These are phyloP conservation scores for Sambucus nigra DNA, from an alignment of 129 eudicot genomes.

Conservation along the genomic window DNA sequence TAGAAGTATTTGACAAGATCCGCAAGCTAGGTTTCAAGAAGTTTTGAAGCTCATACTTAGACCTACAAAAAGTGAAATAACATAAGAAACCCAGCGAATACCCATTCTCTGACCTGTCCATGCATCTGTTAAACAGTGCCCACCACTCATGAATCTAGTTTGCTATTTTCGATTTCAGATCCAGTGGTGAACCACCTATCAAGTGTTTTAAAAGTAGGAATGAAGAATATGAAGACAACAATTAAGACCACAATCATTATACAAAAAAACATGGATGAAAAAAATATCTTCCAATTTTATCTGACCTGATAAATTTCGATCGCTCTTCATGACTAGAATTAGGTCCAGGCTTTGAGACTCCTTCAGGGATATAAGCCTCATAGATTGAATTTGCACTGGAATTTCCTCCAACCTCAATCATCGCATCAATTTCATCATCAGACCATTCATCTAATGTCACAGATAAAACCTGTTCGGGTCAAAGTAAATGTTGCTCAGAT, in stretches of 20 bases:
- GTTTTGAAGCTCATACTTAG: constrained; percentile 89
- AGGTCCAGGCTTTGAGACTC: constrained; percentile 70
- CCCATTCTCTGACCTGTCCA: not conserved
- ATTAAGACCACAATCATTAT: constrained; percentile 1
- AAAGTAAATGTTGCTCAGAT: not conserved
- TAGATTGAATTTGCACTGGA: constrained; percentile 92
- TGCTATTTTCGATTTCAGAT: no score
- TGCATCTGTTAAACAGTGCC: not conserved
- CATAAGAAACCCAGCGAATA: not conserved
- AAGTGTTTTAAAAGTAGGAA: not conserved
- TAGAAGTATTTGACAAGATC: constrained; percentile 41
- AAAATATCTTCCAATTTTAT: not conserved
- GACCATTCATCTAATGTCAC: constrained; percentile 96
- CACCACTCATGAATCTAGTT: not conserved
- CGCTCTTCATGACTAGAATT: constrained; percentile 73
- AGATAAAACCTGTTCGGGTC: constrained; percentile 65
- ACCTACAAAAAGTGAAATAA: constrained; percentile 32
- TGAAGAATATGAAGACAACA: constrained; percentile 3
- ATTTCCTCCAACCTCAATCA: constrained; percentile 97
- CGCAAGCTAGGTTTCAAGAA: constrained; percentile 94
- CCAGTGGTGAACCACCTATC: not conserved
- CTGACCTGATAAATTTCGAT: constrained; percentile 66
- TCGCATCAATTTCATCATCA: constrained; percentile 77
- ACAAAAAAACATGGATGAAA: not conserved
- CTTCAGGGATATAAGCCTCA: constrained; percentile 86